Percentiles rank a stretch among this genome's conserved stretches.
Evolutionary conservation across 2,329 filamentous ascomycete species (phyloP).

Genomic region (Chrysoporthe cubensis): DNA sequence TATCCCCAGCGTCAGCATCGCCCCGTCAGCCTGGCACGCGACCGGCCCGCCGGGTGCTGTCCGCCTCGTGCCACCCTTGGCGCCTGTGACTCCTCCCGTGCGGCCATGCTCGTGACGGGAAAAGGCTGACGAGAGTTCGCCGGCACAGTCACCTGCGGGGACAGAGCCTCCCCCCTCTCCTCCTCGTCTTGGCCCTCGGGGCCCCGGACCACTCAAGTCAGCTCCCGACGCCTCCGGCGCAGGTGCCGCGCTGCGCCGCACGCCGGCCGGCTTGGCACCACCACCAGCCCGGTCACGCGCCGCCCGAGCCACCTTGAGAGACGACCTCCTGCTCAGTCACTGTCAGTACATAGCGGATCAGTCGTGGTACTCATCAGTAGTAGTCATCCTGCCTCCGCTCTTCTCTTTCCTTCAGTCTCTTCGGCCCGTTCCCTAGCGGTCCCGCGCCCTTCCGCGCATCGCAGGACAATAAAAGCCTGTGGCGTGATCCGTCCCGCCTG

Average conservation of each 20-base stretch:
- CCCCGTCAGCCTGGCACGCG: too few species aligned
- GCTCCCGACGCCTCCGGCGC: constrained; percentile 15
- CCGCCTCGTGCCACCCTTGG: constrained; percentile 20
- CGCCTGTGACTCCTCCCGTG: constrained; percentile 9
- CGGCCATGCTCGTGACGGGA: too few species aligned
- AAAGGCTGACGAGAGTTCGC: constrained; percentile 14
- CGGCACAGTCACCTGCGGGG: constrained; percentile 13
- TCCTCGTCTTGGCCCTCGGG: not conserved
- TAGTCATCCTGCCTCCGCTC: too few species aligned
- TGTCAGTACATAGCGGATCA: too few species aligned
- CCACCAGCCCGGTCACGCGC: constrained; percentile 3
- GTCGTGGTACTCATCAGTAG: too few species aligned
- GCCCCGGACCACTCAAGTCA: constrained; percentile 6
- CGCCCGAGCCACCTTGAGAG: not conserved
- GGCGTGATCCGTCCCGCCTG: not conserved
- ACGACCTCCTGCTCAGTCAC: too few species aligned
- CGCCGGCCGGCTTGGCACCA: constrained; percentile 20
- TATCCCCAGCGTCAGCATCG: not conserved
- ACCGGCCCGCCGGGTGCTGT: not conserved
- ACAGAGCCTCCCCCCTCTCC: not conserved
- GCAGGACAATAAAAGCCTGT: not conserved
- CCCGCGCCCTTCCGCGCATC: not conserved
- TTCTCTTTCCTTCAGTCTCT: too few species aligned
- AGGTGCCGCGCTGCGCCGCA: constrained; percentile 2
- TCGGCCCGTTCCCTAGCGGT: too few species aligned